Conservation (phyloP, 768 basidiomycete species). For the Suillus decipiens region DNA sequence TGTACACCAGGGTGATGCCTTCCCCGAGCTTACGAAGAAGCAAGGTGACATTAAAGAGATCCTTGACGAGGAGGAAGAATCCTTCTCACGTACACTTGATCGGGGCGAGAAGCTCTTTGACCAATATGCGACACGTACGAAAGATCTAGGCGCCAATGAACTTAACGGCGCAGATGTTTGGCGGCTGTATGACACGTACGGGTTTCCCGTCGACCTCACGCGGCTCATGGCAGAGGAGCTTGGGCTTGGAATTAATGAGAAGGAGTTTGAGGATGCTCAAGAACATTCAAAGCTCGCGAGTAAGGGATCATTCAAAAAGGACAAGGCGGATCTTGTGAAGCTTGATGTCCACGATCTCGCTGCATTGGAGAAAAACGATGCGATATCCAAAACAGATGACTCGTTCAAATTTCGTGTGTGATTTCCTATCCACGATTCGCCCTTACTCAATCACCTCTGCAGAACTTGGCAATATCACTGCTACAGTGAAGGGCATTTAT, state of each 20-base stretch:
- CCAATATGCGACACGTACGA: conserved; percentile 73
- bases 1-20: conserved; percentile 66
- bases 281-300: conserved; percentile 88
- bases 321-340: conserved; percentile 68
- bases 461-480: conserved; percentile 79
- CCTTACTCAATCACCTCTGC: background rate
- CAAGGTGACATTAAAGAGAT: conserved; percentile 89
- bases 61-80: conserved; percentile 95
- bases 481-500: conserved; percentile 83
- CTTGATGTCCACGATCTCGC: conserved; percentile 96
- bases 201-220: conserved; percentile 96
- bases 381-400: conserved; percentile 91
- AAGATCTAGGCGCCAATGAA: conserved; percentile 58
- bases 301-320: conserved; percentile 79
- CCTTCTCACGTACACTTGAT: conserved; percentile 95
- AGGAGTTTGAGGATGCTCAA: conserved; percentile 88
- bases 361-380: conserved; percentile 72
- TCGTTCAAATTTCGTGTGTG: conserved; percentile 84
- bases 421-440: background rate
- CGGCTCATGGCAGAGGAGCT: conserved; percentile 97
- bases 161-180: conserved; percentile 93
- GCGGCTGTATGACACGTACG: conserved; percentile 97
- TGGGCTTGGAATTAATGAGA: conserved; percentile 79
- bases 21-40: conserved; percentile 90
- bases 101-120: conserved; percentile 96